Evolutionary conservation across 805 yeast species (phyloP).

Genomic region (Zygoascus flipseniorum): DNA sequence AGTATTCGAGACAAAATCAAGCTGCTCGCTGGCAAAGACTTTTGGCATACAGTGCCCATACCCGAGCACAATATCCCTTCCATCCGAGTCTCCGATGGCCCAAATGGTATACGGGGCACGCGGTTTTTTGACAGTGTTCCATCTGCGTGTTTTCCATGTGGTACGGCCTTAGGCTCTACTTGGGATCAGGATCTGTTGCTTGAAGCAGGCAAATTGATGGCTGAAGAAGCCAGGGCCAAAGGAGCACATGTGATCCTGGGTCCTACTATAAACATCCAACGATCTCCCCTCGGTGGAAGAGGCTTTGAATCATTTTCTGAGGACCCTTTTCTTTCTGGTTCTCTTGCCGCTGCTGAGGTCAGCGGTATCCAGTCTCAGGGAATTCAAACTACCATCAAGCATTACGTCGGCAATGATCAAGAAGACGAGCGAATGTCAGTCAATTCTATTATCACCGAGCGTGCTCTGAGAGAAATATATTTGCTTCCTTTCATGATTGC

Average conservation of each 20-base stretch:
- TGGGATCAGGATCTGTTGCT: constrained; percentile 42
- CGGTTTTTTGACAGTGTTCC: constrained; percentile 44
- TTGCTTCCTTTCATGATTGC: constrained; percentile 57
- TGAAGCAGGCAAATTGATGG: constrained; percentile 45
- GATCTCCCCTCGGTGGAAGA: constrained; percentile 54
- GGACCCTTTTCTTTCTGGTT: constrained; percentile 46
- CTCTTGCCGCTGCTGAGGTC: constrained; percentile 39
- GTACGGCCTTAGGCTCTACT: constrained; percentile 51
- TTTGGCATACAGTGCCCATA: constrained; percentile 42
- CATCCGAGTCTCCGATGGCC: constrained; percentile 48
- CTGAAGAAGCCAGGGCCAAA: constrained; percentile 44
- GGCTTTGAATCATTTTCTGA: constrained; percentile 55
- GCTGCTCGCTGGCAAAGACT: background rate
- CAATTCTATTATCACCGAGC: constrained; percentile 42
- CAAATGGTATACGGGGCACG: constrained; percentile 57
- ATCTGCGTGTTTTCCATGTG: constrained; percentile 52
- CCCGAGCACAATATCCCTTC: constrained; percentile 36
- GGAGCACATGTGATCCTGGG: constrained; percentile 44
- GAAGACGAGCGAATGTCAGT: constrained; percentile 46
- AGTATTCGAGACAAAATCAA: background rate
- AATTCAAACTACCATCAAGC: constrained; percentile 51
- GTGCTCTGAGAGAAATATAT: constrained; percentile 59
- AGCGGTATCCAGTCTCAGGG: constrained; percentile 46
- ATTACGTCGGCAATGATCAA: constrained; percentile 53
- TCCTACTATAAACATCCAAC: constrained; percentile 44